phyloP scores from a whole-genome alignment of 768 basidiomycete species.

The Podaxis carcinomalis region DNA sequence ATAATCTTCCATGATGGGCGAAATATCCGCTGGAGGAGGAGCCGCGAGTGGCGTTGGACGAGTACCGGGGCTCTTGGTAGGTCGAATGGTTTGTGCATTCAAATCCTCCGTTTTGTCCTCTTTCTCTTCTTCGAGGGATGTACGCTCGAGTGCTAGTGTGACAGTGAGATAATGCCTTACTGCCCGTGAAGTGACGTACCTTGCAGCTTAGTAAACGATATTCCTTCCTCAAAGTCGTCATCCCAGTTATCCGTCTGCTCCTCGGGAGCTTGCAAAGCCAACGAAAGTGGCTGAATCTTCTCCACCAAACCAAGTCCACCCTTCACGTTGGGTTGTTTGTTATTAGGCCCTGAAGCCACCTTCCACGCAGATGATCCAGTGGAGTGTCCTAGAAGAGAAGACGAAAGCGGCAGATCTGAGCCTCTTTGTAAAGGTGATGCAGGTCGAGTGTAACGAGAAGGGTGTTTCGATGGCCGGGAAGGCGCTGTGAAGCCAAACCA shows the following conservation, averaged over 20 bases:
- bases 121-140: conserved; percentile 51
- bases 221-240: conserved; percentile 94
- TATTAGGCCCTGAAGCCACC: conserved; percentile 16
- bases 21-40: conserved; percentile 57
- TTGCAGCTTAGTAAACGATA: conserved; percentile 82
- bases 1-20: conserved; percentile 83
- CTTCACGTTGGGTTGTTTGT: conserved; percentile 25
- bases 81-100: conserved; percentile 77
- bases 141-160: conserved; percentile 57
- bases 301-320: conserved; percentile 40
- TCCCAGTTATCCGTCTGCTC: conserved; percentile 97
- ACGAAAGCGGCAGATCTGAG: conserved; percentile 26
- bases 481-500: conserved; percentile 45
- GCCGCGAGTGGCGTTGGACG: conserved; percentile 52
- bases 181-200: conserved; percentile 26
- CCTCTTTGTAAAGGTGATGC: conserved; percentile 43
- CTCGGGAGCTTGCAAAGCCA: conserved; percentile 69
- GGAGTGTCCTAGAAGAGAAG: conserved; percentile 26
- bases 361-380: conserved; percentile 33
- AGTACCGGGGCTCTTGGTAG: conserved; percentile 58
- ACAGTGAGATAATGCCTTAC: conserved; percentile 3
- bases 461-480: conserved; percentile 68
- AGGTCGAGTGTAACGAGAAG: conserved; percentile 43
- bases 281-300: conserved; percentile 60
- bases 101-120: conserved; percentile 50